Conservation (phyloP, 108 stramenopile genomes). For the Seminavis robusta region DNA sequence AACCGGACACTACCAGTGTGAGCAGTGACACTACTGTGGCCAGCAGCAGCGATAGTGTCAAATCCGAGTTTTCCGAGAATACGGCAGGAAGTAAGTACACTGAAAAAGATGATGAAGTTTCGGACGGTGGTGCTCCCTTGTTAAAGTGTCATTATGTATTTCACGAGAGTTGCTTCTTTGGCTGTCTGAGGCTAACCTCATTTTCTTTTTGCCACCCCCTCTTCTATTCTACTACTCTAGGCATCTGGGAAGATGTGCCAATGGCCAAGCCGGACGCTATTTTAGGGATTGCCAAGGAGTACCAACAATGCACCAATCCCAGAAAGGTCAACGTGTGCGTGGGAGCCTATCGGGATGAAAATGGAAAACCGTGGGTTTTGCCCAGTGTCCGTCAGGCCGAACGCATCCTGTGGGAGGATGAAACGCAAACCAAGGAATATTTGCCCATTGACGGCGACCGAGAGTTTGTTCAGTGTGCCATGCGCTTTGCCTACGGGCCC, state of each 20-base stretch:
- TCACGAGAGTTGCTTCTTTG: too few species aligned
- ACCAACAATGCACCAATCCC: slow-evolving; percentile 73
- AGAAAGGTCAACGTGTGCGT: slow-evolving; percentile 81
- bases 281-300: slow-evolving; percentile 83
- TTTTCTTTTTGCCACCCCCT: too few species aligned
- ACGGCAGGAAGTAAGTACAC: too few species aligned
- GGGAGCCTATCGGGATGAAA: slow-evolving; percentile 85
- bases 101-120: too few species aligned
- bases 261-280: slow-evolving; percentile 89
- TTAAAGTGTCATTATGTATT: too few species aligned
- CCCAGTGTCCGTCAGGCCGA: slow-evolving; percentile 83
- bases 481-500: slow-evolving; percentile 87
- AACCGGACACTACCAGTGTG: too few species aligned
- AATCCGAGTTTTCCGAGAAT: too few species aligned
- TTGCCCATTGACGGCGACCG: slow-evolving; percentile 80
- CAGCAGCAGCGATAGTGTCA: too few species aligned
- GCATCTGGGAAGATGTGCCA: slow-evolving; percentile 56
- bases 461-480: slow-evolving; percentile 59
- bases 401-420: slow-evolving; percentile 47
- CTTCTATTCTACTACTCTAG: too few species aligned
- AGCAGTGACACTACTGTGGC: too few species aligned
- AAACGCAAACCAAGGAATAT: slow-evolving; percentile 83
- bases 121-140: too few species aligned
- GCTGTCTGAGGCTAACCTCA: too few species aligned
- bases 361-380: slow-evolving; percentile 84